These are phyloP conservation scores for Penicillium bovifimosum DNA, from an alignment of 495 filamentous ascomycete genomes.

Conservation along the genomic window DNA sequence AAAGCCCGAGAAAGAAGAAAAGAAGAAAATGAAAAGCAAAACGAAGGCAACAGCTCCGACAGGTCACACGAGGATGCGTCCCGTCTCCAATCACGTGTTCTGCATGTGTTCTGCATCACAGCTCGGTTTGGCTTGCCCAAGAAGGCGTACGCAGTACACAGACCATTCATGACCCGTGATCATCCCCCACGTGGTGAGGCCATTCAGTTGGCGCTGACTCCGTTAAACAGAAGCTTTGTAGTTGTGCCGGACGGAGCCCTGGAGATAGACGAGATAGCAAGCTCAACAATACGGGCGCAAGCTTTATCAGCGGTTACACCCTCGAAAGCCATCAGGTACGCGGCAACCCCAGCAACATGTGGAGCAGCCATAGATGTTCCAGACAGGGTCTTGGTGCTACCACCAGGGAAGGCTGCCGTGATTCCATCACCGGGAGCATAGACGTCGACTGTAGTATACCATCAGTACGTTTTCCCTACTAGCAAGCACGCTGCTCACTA, in stretches of 20 bases:
- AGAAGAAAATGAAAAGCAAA: too few relatives aligned
- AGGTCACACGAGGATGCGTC: too few relatives aligned
- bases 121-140: slow-evolving; percentile 1
- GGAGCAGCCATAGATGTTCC: slow-evolving; percentile 56
- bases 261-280: slow-evolving; percentile 13
- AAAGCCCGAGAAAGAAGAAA: too few relatives aligned
- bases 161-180: background rate
- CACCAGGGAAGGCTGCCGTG: slow-evolving; percentile 50
- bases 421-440: slow-evolving; percentile 55
- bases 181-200: slow-evolving; percentile 1
- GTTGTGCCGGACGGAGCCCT: slow-evolving; percentile 8
- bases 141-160: background rate
- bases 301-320: slow-evolving; percentile 13
- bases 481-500: background rate
- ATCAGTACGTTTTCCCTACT: slow-evolving; percentile 1
- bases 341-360: slow-evolving; percentile 53
- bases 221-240: slow-evolving; percentile 10
- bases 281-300: slow-evolving; percentile 10
- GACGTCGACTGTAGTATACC: slow-evolving; percentile 42
- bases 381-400: slow-evolving; percentile 48
- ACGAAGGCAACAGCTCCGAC: too few relatives aligned
- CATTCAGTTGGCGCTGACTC: slow-evolving; percentile 2
- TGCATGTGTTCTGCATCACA: too few relatives aligned
- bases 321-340: slow-evolving; percentile 52
- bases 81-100: too few relatives aligned